Conservation (phyloP, 169 alveolate genomes). For the Plasmodium billcollinsi region DNA sequence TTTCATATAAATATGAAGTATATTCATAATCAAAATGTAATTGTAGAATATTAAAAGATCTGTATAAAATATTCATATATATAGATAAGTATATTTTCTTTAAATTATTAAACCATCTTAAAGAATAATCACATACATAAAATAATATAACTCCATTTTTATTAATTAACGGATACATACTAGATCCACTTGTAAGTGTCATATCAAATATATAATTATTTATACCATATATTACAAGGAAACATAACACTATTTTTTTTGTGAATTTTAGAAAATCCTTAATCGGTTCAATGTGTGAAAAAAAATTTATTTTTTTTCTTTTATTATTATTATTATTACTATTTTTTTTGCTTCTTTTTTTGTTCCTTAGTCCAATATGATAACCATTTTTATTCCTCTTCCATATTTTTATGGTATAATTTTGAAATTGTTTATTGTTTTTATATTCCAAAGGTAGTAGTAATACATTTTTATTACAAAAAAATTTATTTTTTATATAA, state of each 20-base stretch:
- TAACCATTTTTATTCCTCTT: conserved; percentile 17
- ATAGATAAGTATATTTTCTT: conserved; percentile 12
- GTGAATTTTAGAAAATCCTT: conserved; percentile 33
- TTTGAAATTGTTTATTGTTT: no score
- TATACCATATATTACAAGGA: conserved; percentile 46
- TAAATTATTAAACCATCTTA: conserved; percentile 25
- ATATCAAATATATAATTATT: conserved; percentile 71
- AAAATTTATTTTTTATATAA: conserved; percentile 13
- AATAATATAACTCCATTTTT: conserved; percentile 74
- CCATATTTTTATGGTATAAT: background rate
- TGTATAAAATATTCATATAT: conserved; percentile 20
- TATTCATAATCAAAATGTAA: conserved; percentile 3
- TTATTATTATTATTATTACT: no score
- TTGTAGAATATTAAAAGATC: conserved; percentile 5
- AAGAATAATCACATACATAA: conserved; percentile 59
- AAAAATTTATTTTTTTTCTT: background rate
- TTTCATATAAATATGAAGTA: conserved; percentile 8
- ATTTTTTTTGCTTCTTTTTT: background rate
- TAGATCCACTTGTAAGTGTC: conserved; percentile 79
- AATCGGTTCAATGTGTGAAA: conserved; percentile 23
- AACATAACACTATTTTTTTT: conserved; percentile 47
- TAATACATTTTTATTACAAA: background rate
- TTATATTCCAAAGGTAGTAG: background rate
- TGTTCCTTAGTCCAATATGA: background rate
- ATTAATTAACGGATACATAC: conserved; percentile 75